Evolutionary conservation across 2,329 filamentous ascomycete genomes (phyloP), one percentile per base, ranked within the genome.

Genomic region (Biscogniauxia sp.): DNA sequence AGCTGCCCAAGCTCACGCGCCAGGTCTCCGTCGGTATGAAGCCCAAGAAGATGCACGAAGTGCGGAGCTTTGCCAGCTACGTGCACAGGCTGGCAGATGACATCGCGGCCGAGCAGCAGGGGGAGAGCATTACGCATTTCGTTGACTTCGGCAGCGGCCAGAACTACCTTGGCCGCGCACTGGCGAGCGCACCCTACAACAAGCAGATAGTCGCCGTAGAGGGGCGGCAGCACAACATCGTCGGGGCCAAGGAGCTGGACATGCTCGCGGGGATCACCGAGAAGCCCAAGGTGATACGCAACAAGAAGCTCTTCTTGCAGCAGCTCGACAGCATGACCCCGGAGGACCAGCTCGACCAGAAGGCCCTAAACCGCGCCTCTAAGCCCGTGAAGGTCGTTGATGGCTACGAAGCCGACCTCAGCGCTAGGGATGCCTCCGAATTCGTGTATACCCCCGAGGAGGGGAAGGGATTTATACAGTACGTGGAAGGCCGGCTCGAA

Each of bases 111-210:
- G 78, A 84, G 1, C 83, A 88, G 51, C 78, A 80, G 0, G 76
- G 80, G 54, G 76, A 82, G 28, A 32, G 28, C 28, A 88, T 97
- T 62, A 91, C 92, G 0, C 93, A 98, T 77, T 87, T 97, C 61
- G 89, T 98, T 54, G 95, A 99, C 76, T 97, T 98, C 75, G 95
- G 95, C 26, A 97, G 93, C 57, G 95, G 95, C 0, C 94, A 98
- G 74, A 98, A 97, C 72, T 99, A 99, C 71, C 86, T 99, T 3
- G 94, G 95, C 0, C 85, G 95, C 53, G 90, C 92, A 1, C 80
- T 99, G 60, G 94, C 94, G 15, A 92, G 89, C 63, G 82, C 88
- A 57, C 93, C 93, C 0, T 97, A 96, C 77, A 91, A 93, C 70
- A 88, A 88, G 69, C 87, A 93, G 66, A 90, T 98, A 51, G 87